Evolutionary conservation across 2,329 filamentous ascomycete genomes (phyloP), one percentile per base, ranked within the genome.

Genomic region (Neopestalotiopsis rosae): DNA sequence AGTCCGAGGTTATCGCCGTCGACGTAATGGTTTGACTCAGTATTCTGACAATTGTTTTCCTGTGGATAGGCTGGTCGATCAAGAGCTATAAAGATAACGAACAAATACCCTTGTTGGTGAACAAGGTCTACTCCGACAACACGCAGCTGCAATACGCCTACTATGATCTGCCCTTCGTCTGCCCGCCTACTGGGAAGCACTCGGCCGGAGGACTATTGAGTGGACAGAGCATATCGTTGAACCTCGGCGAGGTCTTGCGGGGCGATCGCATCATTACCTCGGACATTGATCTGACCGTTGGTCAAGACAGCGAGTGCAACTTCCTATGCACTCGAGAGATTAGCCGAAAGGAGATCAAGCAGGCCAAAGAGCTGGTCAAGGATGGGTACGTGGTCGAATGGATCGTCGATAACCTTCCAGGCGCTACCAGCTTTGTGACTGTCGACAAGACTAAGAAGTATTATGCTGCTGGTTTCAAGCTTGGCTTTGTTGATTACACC

Each of bases 91-190:
- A 86, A 72, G 89, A 94, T 72, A 88, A 89, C 78, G 92, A 97
- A 74, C 85, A 89, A 12, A 92, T 97, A 52, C 94, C 94, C 1
- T 85, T 97, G n/a, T 90, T 95, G 68, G 92, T 96, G 72, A 97
- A 97, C 84, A 97, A 97, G 80, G 91, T 95, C 75, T 97, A 95
- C 81, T 97, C 94, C 67, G 94, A 97, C 81, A 91, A 93, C 75
- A 96, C 93, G 7, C 92, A 96, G 79, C 84, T 97, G n/a, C 94
- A 97, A 79, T 97, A 94, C 88, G 94, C 94, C 73, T 97, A 95
- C 83, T 93, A 92, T 79, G 92, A 96, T 74, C 89, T 97, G 1
- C 94, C 94, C 7, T 97, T 97, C 79, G 92, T 95, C 67, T 97
- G 94, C 76, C 92, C 92, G 12, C 92, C 93, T 1, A 92, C 90